Conservation (phyloP, 345 rosid genomes). For the Linum usitatissimum region DNA sequence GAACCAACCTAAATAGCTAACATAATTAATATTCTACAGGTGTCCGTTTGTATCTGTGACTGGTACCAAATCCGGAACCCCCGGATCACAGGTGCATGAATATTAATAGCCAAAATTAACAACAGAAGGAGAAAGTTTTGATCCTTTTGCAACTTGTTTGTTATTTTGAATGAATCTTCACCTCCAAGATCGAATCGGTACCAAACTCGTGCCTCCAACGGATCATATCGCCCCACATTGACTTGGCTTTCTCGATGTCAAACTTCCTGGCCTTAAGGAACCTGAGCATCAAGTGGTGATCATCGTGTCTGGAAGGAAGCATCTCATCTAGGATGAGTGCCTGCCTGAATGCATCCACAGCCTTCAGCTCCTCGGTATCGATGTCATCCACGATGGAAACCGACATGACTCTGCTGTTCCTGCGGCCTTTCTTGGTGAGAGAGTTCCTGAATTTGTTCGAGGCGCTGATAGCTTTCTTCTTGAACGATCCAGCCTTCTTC, state of each 20-base stretch:
- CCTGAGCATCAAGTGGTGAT: constrained; percentile 3
- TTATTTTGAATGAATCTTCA: not conserved
- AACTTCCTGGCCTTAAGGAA: constrained; percentile 3
- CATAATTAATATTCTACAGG: too few relatives aligned
- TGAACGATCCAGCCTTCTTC: not conserved
- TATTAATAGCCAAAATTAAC: too few relatives aligned
- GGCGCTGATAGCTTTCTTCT: constrained; percentile 3
- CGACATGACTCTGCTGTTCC: constrained; percentile 5
- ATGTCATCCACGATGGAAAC: not conserved
- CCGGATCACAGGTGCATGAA: too few relatives aligned
- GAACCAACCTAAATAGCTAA: not conserved
- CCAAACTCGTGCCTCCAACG: not conserved
- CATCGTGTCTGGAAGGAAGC: not conserved
- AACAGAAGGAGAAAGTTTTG: too few relatives aligned
- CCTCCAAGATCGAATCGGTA: not conserved
- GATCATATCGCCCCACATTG: constrained; percentile 1
- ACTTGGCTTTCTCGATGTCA: constrained; percentile 3
- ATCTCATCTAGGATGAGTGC: not conserved
- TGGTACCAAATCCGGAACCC: too few relatives aligned
- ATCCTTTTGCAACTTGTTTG: too few relatives aligned
- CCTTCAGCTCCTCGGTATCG: not conserved
- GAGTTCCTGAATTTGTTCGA: not conserved
- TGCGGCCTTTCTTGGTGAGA: not conserved
- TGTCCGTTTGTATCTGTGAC: too few relatives aligned
- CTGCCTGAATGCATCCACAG: constrained; percentile 1